phyloP scores from a whole-genome alignment of 2,329 filamentous ascomycete genomes.

The Fusarium sp. region DNA sequence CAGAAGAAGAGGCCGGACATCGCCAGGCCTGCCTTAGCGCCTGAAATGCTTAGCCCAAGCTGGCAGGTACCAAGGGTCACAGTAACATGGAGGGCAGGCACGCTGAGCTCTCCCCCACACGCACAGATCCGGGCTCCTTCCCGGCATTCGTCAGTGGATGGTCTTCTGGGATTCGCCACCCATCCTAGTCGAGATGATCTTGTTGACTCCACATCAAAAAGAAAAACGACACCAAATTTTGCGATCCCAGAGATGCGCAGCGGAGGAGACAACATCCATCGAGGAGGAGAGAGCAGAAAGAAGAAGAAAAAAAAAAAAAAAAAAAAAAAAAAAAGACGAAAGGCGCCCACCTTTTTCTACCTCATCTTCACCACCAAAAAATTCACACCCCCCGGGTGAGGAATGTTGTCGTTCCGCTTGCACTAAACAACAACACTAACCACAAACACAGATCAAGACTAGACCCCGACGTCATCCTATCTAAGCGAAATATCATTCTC shows the following conservation, averaged over 20 bases:
- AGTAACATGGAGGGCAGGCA: neutral
- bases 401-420: too few relatives aligned
- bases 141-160: conserved; percentile 11
- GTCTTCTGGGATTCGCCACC: conserved; percentile 10
- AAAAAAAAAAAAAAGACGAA: conserved; percentile 14
- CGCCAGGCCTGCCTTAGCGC: conserved; percentile 28
- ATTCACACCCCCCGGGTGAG: too few relatives aligned
- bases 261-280: conserved; percentile 19
- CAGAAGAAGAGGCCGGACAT: conserved; percentile 5
- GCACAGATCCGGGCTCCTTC: conserved; percentile 24
- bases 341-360: too few relatives aligned
- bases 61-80: conserved; percentile 7
- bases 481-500: too few relatives aligned
- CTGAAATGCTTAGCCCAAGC: conserved; percentile 8
- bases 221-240: conserved; percentile 19
- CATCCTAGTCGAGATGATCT: conserved; percentile 27
- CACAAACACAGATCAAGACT: too few relatives aligned
- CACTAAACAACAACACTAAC: too few relatives aligned
- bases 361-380: too few relatives aligned
- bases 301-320: too few relatives aligned
- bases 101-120: conserved; percentile 25
- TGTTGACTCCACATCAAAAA: conserved; percentile 27
- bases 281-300: conserved; percentile 22
- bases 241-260: conserved; percentile 12
- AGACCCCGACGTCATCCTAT: too few relatives aligned